These are phyloP conservation scores for Candida nanaspora DNA, from an alignment of 805 yeast species.

Conservation along the genomic window DNA sequence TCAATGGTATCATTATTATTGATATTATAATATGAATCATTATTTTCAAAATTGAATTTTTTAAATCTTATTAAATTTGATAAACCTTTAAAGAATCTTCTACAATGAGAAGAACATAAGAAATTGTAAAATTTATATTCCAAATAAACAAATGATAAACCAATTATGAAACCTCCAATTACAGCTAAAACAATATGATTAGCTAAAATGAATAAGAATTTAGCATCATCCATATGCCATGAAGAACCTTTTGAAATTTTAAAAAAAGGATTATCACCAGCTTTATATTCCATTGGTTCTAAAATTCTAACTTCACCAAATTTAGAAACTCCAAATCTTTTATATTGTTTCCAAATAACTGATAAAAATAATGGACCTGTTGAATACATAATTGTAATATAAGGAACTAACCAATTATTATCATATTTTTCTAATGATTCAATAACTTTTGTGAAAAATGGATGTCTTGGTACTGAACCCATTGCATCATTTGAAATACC, in stretches of 20 bases:
- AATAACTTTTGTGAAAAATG: conserved; percentile 68
- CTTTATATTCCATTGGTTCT: conserved; percentile 67
- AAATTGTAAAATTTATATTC: conserved; percentile 40
- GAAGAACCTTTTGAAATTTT: conserved; percentile 76
- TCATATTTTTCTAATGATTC: conserved; percentile 57
- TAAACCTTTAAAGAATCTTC: conserved; percentile 13
- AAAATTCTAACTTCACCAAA: conserved; percentile 62
- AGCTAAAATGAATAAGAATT: conserved; percentile 64
- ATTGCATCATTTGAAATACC: conserved; percentile 91
- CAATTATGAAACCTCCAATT: conserved; percentile 59
- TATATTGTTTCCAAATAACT: conserved; percentile 81
- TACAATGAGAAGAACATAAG: conserved; percentile 15
- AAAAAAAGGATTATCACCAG: conserved; percentile 56
- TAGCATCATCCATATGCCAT: conserved; percentile 90
- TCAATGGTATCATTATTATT: neutral
- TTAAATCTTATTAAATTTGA: conserved; percentile 16
- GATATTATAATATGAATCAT: neutral
- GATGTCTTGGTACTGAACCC: conserved; percentile 85
- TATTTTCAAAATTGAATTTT: conserved; percentile 8
- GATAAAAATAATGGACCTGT: conserved; percentile 89
- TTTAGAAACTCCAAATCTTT: conserved; percentile 68
- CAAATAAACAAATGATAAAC: conserved; percentile 34
- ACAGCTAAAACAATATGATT: conserved; percentile 70
- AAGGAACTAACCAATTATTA: conserved; percentile 77
- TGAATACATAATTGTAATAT: conserved; percentile 85